Base-by-base conservation (phyloP, 768 basidiomycete genomes). In the Suillus subalutaceus region DNA sequence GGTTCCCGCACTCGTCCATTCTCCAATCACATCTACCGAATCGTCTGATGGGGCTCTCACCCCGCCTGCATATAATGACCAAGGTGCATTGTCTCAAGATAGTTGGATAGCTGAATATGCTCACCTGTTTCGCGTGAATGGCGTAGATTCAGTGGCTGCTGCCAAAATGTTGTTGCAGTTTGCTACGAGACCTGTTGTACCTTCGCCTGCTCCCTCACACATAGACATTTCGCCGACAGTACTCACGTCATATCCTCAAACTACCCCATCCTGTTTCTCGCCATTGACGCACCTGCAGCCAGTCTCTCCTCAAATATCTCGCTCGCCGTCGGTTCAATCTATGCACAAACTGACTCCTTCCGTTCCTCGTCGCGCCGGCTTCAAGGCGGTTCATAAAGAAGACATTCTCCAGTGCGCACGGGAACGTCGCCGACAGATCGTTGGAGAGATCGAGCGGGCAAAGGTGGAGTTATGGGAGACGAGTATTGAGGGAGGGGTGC, bases 391-490 rank as follows among this genome's bases (percentile, higher is more conserved):
- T 23, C 75, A 77, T 58, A 84, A 80, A 67, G 80, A 78, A 32
- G 83, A 82, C 13, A 77, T 89, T 26, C 66, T 92, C 40, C 78
- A 74, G 55, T 82, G 83, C 16, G 90, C 90, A 16, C 80, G 77
- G 63, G 85, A 85, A 70, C 81, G 85, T 71, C 84, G 85, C 66
- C 75, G 77, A 63, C 80, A 85, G 69, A 69, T 93, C 44, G 77
- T 78, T 64, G 77, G 76, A 12, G 88, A 90, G 76, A 77, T 93
- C 55, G 83, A 88, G 59, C 79, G 78, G 63, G 85, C 88, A 30
- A 89, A 89, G 72, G 80, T 85, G 38, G 87, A 89, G 71, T 75
- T 92, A 65, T 92, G 92, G 92, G 90, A 91, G 77, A 83, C 84
- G 61, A 88, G 86, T 48, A 82, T 91, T 61, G 90, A 91, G 76